Evolutionary conservation across 352 stramenopile genomes (phyloP).

Genomic region (Phytophthora vignae): DNA sequence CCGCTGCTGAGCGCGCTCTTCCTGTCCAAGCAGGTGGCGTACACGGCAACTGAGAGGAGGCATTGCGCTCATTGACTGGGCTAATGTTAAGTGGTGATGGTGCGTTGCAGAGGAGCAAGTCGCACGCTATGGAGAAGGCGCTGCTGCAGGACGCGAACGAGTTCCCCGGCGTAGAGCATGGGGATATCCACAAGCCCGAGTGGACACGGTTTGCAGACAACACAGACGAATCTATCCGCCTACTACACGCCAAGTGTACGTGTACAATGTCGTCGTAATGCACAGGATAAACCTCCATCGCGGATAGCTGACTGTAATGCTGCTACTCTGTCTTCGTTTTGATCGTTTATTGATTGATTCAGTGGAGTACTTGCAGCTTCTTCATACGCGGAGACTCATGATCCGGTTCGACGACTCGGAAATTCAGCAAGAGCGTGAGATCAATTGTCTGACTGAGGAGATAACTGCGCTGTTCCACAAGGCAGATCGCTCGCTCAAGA

Average conservation of each 20-base stretch:
- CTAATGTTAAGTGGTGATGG: not conserved
- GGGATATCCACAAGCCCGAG: constrained; percentile 53
- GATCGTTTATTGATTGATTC: not conserved
- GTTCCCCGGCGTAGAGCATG: constrained; percentile 38
- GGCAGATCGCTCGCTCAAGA: constrained; percentile 74
- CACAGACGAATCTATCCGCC: constrained; percentile 67
- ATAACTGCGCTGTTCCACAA: constrained; percentile 70
- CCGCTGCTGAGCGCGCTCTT: constrained; percentile 58
- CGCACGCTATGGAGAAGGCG: constrained; percentile 66
- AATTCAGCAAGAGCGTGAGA: constrained; percentile 73
- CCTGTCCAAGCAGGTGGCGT: constrained; percentile 56
- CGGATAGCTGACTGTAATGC: not conserved
- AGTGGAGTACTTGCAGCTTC: constrained; percentile 86
- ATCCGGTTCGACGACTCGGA: constrained; percentile 83
- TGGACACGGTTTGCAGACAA: constrained; percentile 73
- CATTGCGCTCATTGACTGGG: too few relatives aligned
- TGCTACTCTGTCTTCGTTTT: not conserved
- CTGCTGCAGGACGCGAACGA: constrained; percentile 67
- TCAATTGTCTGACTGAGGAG: constrained; percentile 72
- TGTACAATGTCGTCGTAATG: too few relatives aligned
- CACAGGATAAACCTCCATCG: too few relatives aligned
- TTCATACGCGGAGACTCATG: constrained; percentile 83
- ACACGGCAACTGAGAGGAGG: not conserved
- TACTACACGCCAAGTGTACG: constrained; percentile 79
- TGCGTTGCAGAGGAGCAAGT: constrained; percentile 50